phyloP scores from a whole-genome alignment of 148 eudicot genomes.

The Camellia granthamiana region DNA sequence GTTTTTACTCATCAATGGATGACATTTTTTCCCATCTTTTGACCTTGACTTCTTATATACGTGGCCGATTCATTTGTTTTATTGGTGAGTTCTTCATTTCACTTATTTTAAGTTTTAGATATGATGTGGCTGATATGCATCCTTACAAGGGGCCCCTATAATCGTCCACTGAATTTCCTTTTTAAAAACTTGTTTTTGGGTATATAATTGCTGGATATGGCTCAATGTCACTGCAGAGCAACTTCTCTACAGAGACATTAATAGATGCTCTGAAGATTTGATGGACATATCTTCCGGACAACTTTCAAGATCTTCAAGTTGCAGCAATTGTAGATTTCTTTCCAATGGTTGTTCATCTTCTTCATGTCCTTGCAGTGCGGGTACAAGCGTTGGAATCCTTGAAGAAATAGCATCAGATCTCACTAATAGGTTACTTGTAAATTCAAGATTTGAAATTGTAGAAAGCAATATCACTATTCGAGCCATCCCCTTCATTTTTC shows the following conservation, averaged over 20 bases:
- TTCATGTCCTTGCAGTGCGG: slow-evolving; percentile 25
- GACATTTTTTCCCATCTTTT: slow-evolving; percentile 56
- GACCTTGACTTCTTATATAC: slow-evolving; percentile 57
- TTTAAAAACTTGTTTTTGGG: neutral
- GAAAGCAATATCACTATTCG: slow-evolving; percentile 27
- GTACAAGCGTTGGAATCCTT: slow-evolving; percentile 22
- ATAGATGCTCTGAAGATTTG: slow-evolving; percentile 31
- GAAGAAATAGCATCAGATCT: slow-evolving; percentile 24
- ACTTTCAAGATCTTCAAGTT: slow-evolving; percentile 26
- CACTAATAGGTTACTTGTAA: slow-evolving; percentile 23
- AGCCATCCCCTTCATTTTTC: slow-evolving; percentile 37
- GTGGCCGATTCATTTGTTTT: slow-evolving; percentile 46
- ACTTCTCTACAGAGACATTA: slow-evolving; percentile 44
- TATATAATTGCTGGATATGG: neutral
- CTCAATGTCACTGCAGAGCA: slow-evolving; percentile 38
- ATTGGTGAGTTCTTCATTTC: slow-evolving; percentile 48
- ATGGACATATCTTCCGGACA: slow-evolving; percentile 25
- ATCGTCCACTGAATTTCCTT: neutral
- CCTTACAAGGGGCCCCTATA: neutral
- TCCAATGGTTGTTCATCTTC: slow-evolving; percentile 28
- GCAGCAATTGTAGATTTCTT: slow-evolving; percentile 24
- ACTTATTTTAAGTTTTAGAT: neutral
- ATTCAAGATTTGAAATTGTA: slow-evolving; percentile 35
- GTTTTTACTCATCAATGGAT: slow-evolving; percentile 48
- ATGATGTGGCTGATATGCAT: neutral